phyloP scores from a whole-genome alignment of 2,329 filamentous ascomycete genomes.

The Calonectria pseudoturangicola region DNA sequence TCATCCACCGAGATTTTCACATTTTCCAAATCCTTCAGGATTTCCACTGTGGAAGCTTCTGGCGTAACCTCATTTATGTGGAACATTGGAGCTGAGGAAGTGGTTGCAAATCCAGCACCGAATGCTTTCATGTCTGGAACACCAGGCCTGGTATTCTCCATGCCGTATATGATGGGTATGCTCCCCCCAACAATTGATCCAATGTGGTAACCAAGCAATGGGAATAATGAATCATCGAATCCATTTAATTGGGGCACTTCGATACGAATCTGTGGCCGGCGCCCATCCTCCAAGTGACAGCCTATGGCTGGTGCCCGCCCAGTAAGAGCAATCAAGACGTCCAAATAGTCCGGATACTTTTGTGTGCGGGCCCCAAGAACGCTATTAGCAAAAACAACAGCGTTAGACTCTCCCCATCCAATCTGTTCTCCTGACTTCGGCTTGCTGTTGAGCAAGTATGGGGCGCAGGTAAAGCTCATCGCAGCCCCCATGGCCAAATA shows the following conservation, averaged over 20 bases:
- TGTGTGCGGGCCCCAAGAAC: slow-evolving; percentile 3
- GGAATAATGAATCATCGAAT: slow-evolving; percentile 7
- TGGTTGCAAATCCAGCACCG: slow-evolving; percentile 11
- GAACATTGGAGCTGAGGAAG: slow-evolving; percentile 6
- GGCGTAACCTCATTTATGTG: slow-evolving; percentile 8
- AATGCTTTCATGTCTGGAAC: slow-evolving; percentile 10
- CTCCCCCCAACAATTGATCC: slow-evolving; percentile 16
- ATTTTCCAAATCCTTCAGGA: neutral
- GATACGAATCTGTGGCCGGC: slow-evolving; percentile 2
- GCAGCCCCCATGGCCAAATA: slow-evolving; percentile 9
- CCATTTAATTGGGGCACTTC: neutral
- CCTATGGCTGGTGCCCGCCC: slow-evolving; percentile 11
- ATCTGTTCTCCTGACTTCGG: slow-evolving; percentile 9
- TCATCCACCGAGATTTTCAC: neutral
- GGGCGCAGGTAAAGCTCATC: slow-evolving; percentile 14
- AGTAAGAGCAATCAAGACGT: slow-evolving; percentile 9
- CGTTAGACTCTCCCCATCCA: slow-evolving; percentile 10
- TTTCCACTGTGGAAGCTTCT: neutral
- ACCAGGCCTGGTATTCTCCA: slow-evolving; percentile 1
- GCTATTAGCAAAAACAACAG: slow-evolving; percentile 1
- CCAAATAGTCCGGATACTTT: slow-evolving; percentile 12
- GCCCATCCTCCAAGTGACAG: slow-evolving; percentile 4
- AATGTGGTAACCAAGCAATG: neutral
- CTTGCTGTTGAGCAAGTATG: slow-evolving; percentile 8
- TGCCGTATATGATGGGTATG: slow-evolving; percentile 5